Evolutionary conservation across 2,329 filamentous ascomycete genomes (phyloP).

Genomic region (Fusarium hainanense): DNA sequence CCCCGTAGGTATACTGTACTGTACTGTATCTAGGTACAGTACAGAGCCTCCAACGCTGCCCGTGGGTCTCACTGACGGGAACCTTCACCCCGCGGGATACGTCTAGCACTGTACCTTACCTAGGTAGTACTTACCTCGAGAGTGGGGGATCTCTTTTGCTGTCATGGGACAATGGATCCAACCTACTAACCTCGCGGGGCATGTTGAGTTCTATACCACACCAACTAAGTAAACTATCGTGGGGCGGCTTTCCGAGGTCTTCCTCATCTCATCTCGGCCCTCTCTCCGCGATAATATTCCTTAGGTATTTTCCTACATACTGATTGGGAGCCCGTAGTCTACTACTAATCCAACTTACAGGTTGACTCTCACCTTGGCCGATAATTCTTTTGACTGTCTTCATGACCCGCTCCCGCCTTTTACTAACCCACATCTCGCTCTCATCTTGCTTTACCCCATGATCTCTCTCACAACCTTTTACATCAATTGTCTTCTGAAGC

Average conservation of each 20-base stretch:
- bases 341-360: neutral
- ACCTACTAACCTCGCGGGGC: constrained; percentile 16
- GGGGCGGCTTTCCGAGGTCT: constrained; percentile 26
- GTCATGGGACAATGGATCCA: constrained; percentile 29
- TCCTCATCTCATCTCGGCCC: constrained; percentile 32
- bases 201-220: neutral
- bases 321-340: neutral
- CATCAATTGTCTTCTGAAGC: neutral
- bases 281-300: constrained; percentile 29
- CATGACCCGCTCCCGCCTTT: constrained; percentile 14
- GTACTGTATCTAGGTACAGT: neutral
- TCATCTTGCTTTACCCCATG: constrained; percentile 5
- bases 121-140: too few species aligned
- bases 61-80: neutral
- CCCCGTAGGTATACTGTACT: neutral
- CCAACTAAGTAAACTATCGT: constrained; percentile 11
- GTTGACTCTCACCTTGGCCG: neutral
- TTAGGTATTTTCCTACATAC: neutral
- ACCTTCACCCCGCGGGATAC: constrained; percentile 28
- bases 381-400: constrained; percentile 27
- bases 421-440: constrained; percentile 28
- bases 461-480: constrained; percentile 15
- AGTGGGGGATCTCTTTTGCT: constrained; percentile 31
- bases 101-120: too few species aligned
- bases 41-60: constrained; percentile 11